Percentiles rank a stretch among this genome's conserved stretches.
phyloP scores from a whole-genome alignment of 1,284 basidiomycete species.

The Cryptococcus sp. region DNA sequence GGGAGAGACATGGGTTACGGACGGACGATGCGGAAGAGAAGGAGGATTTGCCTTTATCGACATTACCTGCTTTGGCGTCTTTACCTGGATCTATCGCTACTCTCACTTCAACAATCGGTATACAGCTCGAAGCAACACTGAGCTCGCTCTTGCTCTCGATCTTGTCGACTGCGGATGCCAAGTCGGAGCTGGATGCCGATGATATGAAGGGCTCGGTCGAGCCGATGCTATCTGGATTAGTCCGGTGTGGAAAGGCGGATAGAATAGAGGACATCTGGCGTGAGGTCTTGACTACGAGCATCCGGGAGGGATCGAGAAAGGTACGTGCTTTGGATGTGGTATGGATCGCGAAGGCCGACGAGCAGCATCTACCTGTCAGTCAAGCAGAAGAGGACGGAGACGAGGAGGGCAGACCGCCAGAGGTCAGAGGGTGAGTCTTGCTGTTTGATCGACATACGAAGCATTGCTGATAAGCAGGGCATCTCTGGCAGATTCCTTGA shows the following conservation, averaged over 20 bases:
- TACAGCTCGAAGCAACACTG: slow-evolving; percentile 71
- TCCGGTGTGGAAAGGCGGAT: slow-evolving; percentile 67
- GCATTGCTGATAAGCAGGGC: slow-evolving; percentile 34
- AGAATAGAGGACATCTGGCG: slow-evolving; percentile 69
- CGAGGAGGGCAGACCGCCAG: slow-evolving; percentile 37
- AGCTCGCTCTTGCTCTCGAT: slow-evolving; percentile 64
- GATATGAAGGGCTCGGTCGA: slow-evolving; percentile 40
- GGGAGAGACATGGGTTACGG: slow-evolving; percentile 46
- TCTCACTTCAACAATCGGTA: slow-evolving; percentile 65
- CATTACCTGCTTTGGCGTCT: slow-evolving; percentile 61
- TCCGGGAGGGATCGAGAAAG: slow-evolving; percentile 57
- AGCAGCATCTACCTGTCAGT: slow-evolving; percentile 30
- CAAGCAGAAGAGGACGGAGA: slow-evolving; percentile 53
- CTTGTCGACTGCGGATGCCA: slow-evolving; percentile 49
- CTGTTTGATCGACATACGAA: background rate
- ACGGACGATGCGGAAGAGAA: background rate
- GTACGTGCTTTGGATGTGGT: slow-evolving; percentile 21
- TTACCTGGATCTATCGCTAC: slow-evolving; percentile 63
- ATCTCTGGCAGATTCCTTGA: slow-evolving; percentile 57
- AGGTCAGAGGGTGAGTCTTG: slow-evolving; percentile 45
- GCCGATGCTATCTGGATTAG: slow-evolving; percentile 68
- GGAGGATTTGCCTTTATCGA: slow-evolving; percentile 42
- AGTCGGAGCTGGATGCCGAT: slow-evolving; percentile 20
- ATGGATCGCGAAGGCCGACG: slow-evolving; percentile 6
- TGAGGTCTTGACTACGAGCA: slow-evolving; percentile 63